phyloP scores from a whole-genome alignment of 1,284 basidiomycete genomes.

The Moesziomyces sp. region DNA sequence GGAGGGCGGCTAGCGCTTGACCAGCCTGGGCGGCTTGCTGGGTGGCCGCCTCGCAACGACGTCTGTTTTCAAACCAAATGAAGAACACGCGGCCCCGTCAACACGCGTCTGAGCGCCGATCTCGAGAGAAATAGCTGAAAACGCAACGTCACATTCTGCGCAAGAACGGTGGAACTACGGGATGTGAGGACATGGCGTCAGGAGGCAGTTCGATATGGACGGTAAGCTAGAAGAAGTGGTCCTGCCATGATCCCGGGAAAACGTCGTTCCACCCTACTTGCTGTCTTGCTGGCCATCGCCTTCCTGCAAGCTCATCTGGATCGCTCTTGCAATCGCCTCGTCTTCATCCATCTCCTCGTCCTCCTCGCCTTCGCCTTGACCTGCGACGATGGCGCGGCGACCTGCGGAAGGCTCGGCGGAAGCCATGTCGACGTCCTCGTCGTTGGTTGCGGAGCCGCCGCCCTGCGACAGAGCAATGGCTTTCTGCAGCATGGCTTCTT shows the following conservation, averaged over 20 bases:
- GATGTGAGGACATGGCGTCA: neutral
- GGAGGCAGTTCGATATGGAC: neutral
- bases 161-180: neutral
- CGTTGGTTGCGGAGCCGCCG: slow-evolving; percentile 24
- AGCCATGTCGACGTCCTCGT: slow-evolving; percentile 59
- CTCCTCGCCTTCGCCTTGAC: slow-evolving; percentile 55
- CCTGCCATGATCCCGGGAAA: neutral
- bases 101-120: neutral
- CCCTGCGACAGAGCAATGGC: slow-evolving; percentile 58
- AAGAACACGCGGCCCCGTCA: neutral
- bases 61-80: neutral
- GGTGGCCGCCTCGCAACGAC: no score
- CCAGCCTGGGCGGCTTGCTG: no score
- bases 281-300: slow-evolving; percentile 33
- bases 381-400: slow-evolving; percentile 49
- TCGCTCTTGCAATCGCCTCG: slow-evolving; percentile 66
- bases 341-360: slow-evolving; percentile 68
- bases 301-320: slow-evolving; percentile 65
- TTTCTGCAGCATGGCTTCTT: slow-evolving; percentile 62
- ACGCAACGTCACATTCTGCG: neutral
- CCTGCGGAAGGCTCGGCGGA: slow-evolving; percentile 35
- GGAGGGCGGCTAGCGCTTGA: neutral
- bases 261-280: slow-evolving; percentile 13
- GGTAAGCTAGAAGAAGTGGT: no score
- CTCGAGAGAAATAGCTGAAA: neutral